A percentile compares a stretch with the other conserved stretches of the same genome.
phyloP scores from a whole-genome alignment of 768 basidiomycete species.

The Mycena sanguinolenta region DNA sequence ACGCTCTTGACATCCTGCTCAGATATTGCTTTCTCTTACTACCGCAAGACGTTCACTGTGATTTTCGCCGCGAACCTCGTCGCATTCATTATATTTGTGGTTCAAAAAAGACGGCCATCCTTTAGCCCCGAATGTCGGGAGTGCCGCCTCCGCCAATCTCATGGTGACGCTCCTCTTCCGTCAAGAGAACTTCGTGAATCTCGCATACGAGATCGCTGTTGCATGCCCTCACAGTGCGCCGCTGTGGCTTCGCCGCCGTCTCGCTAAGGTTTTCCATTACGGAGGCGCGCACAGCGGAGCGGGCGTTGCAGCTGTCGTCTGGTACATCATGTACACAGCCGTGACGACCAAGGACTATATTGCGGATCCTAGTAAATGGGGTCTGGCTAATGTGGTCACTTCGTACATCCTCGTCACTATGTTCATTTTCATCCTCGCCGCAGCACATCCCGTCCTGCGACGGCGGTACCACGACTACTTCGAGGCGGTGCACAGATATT shows the following conservation, averaged over 20 bases:
- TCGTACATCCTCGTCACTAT: conserved; percentile 62
- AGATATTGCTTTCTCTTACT: conserved; percentile 46
- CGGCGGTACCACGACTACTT: conserved; percentile 64
- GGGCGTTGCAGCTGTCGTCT: conserved; percentile 65
- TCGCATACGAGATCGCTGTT: conserved; percentile 62
- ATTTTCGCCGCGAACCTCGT: conserved; percentile 65
- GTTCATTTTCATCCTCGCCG: conserved; percentile 60
- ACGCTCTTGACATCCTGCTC: conserved; percentile 39
- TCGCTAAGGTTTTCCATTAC: conserved; percentile 67
- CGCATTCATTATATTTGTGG: conserved; percentile 57
- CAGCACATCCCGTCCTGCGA: conserved; percentile 64
- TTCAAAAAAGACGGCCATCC: conserved; percentile 50
- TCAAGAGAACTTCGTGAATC: conserved; percentile 68
- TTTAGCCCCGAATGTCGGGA: conserved; percentile 53
- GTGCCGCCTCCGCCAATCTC: conserved; percentile 58
- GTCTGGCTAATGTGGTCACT: conserved; percentile 53
- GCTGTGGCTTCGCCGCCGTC: conserved; percentile 57
- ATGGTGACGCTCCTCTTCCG: conserved; percentile 58
- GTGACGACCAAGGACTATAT: conserved; percentile 55
- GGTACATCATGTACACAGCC: conserved; percentile 64
- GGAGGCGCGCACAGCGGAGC: conserved; percentile 69
- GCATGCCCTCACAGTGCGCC: conserved; percentile 54
- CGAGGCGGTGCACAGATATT: conserved; percentile 67
- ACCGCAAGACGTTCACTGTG: conserved; percentile 67
- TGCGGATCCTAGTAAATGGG: conserved; percentile 40